Base-by-base conservation (phyloP, 257 asterid species). In the Rehmannia glutinosa region DNA sequence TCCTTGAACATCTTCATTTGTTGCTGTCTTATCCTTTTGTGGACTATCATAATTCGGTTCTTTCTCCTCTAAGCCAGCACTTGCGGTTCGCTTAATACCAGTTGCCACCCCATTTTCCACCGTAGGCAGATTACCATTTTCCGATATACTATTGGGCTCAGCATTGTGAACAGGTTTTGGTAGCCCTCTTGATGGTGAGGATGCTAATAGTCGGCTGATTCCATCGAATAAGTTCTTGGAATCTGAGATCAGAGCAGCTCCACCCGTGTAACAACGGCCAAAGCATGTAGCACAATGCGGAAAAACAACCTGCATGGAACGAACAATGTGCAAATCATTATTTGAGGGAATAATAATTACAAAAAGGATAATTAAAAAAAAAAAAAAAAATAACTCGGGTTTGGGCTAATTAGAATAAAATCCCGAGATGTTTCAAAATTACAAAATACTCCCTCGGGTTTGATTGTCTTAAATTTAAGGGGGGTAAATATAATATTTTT, bases 241-340 rank as follows among this genome's bases (percentile, higher is more conserved):
- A 73, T 89, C 92, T 21, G 80, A 66, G 57, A 89, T 75, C 20
- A 89, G 74, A 67, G 81, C 25, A 35, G 87, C 80, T 62, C 93
- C 93, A 36, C 91, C 89, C 1, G 78, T 84, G 85, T 85, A 89
- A 72, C 95, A 87, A 30, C 95, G 93, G 8, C 90, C 87, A 73
- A 84, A 89, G 63, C 92, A 89, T 43, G 74, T 73, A 19, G 75
- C 86, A 71, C 89, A 85, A 57, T 87, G 85, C 3, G 97, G 87
- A 43, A 86, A 78, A 77, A 80, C 95, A 38, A 83, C 85, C 95
- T 89, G 80, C 62, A 72, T 50, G 9, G 25, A 15, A 53, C 24
- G 3, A 17, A 43, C 19, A 59, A 62, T 16, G 46, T 7, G 20
- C 4, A 43, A 53, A 25, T 24, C 38, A 2, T n/a, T 27, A 28